These are phyloP conservation scores for Hydnum rufescens DNA, from an alignment of 768 basidiomycete genomes.

Conservation along the genomic window DNA sequence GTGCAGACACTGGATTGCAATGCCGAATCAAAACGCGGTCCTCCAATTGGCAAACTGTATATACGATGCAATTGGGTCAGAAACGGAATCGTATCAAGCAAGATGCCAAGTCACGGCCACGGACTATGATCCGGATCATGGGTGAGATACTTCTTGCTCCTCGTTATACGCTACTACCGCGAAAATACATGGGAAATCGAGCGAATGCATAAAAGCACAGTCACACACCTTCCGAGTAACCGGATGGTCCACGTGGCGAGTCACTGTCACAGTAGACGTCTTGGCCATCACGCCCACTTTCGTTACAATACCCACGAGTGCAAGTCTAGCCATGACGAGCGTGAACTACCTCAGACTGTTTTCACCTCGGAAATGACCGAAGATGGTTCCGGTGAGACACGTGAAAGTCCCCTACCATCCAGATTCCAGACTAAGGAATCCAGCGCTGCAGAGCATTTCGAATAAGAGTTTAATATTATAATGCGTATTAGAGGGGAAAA, in stretches of 20 bases:
- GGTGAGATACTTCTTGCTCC: conserved; percentile 57
- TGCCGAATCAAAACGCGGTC: conserved; percentile 64
- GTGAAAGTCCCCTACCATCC: no score
- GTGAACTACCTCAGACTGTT: no score
- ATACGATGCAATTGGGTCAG: not conserved
- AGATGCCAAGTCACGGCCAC: no score
- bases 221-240: conserved; percentile 52
- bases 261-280: conserved; percentile 67
- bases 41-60: conserved; percentile 40
- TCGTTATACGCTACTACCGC: conserved; percentile 40
- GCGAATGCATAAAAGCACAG: not conserved
- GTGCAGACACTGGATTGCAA: conserved; percentile 60
- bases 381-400: no score
- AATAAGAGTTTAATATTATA: no score
- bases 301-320: conserved; percentile 52
- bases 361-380: no score
- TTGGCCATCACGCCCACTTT: conserved; percentile 71
- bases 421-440: no score
- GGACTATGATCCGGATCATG: conserved; percentile 56
- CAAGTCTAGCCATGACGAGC: not conserved
- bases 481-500: no score
- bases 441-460: no score
- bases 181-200: not conserved
- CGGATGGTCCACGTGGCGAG: conserved; percentile 50
- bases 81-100: not conserved